Evolutionary conservation across 1,284 basidiomycete species (phyloP).

Genomic region (Irpex lacteus): DNA sequence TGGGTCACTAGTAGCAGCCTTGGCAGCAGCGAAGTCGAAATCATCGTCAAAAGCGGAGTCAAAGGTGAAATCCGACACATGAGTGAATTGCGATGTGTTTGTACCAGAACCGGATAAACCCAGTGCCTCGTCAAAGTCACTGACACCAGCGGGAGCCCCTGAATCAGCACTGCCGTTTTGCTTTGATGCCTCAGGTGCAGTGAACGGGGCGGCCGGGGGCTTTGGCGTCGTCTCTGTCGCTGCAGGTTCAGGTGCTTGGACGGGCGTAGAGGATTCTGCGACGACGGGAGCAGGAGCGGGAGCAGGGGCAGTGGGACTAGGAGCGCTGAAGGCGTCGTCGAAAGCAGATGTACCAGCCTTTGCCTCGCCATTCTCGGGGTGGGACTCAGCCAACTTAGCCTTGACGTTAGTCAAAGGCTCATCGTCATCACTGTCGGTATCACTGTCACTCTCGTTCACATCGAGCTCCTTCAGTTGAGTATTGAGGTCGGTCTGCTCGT

Average conservation of each 20-base stretch:
- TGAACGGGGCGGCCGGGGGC: constrained; percentile 18
- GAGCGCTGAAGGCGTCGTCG: constrained; percentile 64
- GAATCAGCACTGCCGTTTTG: constrained; percentile 21
- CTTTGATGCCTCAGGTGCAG: constrained; percentile 14
- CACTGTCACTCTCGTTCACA: constrained; percentile 61
- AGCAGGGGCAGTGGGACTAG: constrained; percentile 9
- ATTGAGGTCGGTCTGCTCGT: constrained; percentile 48
- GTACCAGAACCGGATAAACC: constrained; percentile 43
- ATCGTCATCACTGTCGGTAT: constrained; percentile 55
- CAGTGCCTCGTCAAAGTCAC: constrained; percentile 74
- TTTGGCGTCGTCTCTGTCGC: constrained; percentile 1
- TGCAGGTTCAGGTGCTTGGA: neutral
- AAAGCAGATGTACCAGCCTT: constrained; percentile 37
- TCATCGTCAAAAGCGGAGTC: constrained; percentile 82
- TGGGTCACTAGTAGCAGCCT: constrained; percentile 32
- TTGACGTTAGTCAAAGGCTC: constrained; percentile 29
- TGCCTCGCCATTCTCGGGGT: constrained; percentile 19
- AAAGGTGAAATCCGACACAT: constrained; percentile 50
- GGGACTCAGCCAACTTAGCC: constrained; percentile 18
- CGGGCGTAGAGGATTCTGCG: constrained; percentile 8
- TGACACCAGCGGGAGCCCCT: constrained; percentile 41
- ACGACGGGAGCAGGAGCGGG: too few species aligned
- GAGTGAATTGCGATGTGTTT: constrained; percentile 18
- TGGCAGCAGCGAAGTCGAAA: constrained; percentile 73
- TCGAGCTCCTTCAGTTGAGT: constrained; percentile 64